Evolutionary conservation across 1,284 basidiomycete genomes (phyloP).

Genomic region (Melampsora americana): DNA sequence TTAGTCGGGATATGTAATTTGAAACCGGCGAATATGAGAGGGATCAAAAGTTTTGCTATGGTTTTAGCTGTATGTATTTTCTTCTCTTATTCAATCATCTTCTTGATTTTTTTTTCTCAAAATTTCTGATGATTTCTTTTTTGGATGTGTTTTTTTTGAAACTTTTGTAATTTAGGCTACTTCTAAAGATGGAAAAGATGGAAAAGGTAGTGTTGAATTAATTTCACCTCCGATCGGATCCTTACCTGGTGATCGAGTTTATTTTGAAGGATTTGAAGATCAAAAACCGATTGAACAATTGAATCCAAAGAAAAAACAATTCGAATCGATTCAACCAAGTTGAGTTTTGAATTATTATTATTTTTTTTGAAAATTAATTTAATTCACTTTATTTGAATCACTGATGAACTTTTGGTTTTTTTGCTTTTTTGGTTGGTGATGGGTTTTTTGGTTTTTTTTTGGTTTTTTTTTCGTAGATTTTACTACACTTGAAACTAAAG

Average conservation of each 20-base stretch:
- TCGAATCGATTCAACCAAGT: constrained; percentile 88
- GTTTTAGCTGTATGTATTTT: constrained; percentile 71
- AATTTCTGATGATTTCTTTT: no score
- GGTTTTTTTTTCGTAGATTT: constrained; percentile 62
- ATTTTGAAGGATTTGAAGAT: constrained; percentile 72
- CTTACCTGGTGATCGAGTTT: constrained; percentile 83
- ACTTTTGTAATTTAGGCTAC: no score
- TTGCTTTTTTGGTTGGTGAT: no score
- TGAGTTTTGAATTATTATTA: constrained; percentile 46
- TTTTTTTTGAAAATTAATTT: no score
- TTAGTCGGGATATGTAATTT: constrained; percentile 89
- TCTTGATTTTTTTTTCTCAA: no score
- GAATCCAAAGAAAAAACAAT: constrained; percentile 97
- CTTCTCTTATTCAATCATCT: no score
- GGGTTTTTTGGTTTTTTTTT: neutral
- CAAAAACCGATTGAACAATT: constrained; percentile 68
- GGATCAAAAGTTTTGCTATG: constrained; percentile 94
- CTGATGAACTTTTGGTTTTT: neutral
- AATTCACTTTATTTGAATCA: no score
- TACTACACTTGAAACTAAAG: constrained; percentile 75
- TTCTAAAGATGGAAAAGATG: constrained; percentile 66
- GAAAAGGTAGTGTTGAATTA: constrained; percentile 78
- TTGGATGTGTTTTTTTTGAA: neutral
- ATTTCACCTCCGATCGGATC: constrained; percentile 80
- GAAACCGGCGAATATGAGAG: constrained; percentile 92